phyloP scores from a whole-genome alignment of 2,329 filamentous ascomycete species.

The Paracorniculantispora psalliotae region DNA sequence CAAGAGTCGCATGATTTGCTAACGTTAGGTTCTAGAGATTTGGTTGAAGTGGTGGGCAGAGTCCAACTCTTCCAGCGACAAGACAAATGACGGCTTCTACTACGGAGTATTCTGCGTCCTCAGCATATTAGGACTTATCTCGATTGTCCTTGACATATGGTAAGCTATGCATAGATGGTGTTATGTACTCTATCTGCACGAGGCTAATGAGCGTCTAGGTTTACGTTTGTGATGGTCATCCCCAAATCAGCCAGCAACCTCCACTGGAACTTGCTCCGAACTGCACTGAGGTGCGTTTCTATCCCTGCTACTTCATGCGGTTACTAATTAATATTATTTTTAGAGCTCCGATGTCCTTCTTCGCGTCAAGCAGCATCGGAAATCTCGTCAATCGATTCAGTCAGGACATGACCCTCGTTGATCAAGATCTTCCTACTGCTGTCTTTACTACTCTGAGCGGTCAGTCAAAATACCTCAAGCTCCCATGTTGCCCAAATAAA shows the following conservation, averaged over 20 bases:
- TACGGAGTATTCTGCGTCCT: background rate
- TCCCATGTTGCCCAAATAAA: background rate
- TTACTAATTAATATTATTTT: background rate
- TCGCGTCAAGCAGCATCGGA: slow-evolving; percentile 19
- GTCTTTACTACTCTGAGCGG: background rate
- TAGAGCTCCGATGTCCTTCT: slow-evolving; percentile 16
- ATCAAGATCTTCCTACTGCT: slow-evolving; percentile 2
- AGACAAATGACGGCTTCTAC: background rate
- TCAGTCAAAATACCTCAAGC: background rate
- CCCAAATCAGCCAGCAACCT: slow-evolving; percentile 1
- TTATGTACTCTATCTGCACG: background rate
- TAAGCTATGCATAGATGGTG: background rate
- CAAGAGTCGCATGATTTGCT: background rate
- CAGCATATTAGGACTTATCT: background rate
- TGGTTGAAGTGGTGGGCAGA: slow-evolving; percentile 27
- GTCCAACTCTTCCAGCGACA: background rate
- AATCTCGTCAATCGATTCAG: slow-evolving; percentile 19
- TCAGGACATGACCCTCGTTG: slow-evolving; percentile 12
- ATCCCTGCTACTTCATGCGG: background rate
- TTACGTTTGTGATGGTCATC: slow-evolving; percentile 1
- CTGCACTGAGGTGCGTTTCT: background rate
- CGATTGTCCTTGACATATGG: background rate
- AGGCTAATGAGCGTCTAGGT: background rate
- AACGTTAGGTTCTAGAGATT: slow-evolving; percentile 13
- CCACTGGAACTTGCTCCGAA: background rate